phyloP scores from a whole-genome alignment of 805 yeast genomes.

The Zygotorulaspora sp. region DNA sequence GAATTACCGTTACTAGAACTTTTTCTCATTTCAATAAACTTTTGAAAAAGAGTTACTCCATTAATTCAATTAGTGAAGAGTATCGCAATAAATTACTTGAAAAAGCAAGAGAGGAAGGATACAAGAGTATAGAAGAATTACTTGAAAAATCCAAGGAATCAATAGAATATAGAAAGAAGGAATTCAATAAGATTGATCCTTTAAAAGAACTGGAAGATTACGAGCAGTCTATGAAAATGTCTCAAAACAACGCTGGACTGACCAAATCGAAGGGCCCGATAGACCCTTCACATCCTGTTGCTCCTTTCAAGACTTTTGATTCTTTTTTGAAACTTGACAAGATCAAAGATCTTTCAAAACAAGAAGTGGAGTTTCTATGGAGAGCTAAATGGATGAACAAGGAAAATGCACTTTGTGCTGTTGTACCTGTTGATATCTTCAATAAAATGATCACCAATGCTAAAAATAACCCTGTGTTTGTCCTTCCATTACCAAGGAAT shows the following conservation, averaged over 20 bases:
- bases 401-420: conserved; percentile 61
- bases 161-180: conserved; percentile 51
- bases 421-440: conserved; percentile 53
- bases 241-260: conserved; percentile 13
- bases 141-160: conserved; percentile 57
- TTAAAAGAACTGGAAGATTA: conserved; percentile 59
- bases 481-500: conserved; percentile 81
- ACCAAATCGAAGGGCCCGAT: conserved; percentile 28
- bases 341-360: conserved; percentile 46
- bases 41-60: conserved; percentile 14
- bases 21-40: not conserved
- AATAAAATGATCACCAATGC: conserved; percentile 62
- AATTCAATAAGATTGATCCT: conserved; percentile 63
- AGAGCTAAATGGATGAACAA: conserved; percentile 71
- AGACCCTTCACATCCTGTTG: conserved; percentile 37
- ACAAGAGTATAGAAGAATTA: conserved; percentile 48
- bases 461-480: conserved; percentile 70
- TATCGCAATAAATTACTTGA: conserved; percentile 38
- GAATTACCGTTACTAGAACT: not conserved
- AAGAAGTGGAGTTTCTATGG: conserved; percentile 81
- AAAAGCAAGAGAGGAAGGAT: conserved; percentile 37
- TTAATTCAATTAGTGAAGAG: conserved; percentile 25
- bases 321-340: conserved; percentile 71
- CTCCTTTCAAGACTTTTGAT: conserved; percentile 65
- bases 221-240: conserved; percentile 37